Evolutionary conservation across 2,329 filamentous ascomycete species (phyloP), one percentile per base, ranked within the genome.

Genomic region (Ascomycota sp.): DNA sequence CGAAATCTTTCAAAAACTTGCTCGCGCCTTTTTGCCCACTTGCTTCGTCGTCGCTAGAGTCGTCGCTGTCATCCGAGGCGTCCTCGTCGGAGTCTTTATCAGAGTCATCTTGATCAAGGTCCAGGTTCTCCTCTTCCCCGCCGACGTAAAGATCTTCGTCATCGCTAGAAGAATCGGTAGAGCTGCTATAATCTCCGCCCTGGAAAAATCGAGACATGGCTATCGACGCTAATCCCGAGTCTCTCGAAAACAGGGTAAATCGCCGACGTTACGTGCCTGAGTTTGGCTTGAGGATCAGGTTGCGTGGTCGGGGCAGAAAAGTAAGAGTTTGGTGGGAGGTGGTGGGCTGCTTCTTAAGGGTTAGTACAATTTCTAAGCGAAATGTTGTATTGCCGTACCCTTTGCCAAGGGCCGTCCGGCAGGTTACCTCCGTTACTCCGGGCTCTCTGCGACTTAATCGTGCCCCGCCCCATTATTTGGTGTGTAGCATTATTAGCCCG

Each of bases 201-300:
- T 82, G 79, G 69, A 95, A 95, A 62, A 95, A 98, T 64, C 83
- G 79, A 69, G 89, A 95, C 79, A 86, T 89, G 41, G 16, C 16
- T 21, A 21, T 21, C 16, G 16, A 21, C 16, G 5, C 16, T 21
- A 21, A 21, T 21, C 16, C 16, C 5, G 16, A 21, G n/a, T n/a
- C n/a, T n/a, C 32, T 29, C 25, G 13, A 21, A 33, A 32, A 25
- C n/a, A n/a, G n/a, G n/a, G n/a, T n/a, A 21, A 21, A 21, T 21
- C 16, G 16, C 5, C 16, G 16, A 21, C 3, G 16, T 21, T 21
- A 21, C 16, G 32, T 26, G 33, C 10, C 21, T 47, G 40, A 44
- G 39, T 37, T 36, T 34, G 40, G 43, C 33, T 30, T 36, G 44
- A 54, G 39, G 43, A 21, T 21, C 16, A 21, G 16, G 41, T 44